These are phyloP conservation scores for Aureobasidium namibiae DNA, from an alignment of 2,329 filamentous ascomycete species.

Conservation along the genomic window DNA sequence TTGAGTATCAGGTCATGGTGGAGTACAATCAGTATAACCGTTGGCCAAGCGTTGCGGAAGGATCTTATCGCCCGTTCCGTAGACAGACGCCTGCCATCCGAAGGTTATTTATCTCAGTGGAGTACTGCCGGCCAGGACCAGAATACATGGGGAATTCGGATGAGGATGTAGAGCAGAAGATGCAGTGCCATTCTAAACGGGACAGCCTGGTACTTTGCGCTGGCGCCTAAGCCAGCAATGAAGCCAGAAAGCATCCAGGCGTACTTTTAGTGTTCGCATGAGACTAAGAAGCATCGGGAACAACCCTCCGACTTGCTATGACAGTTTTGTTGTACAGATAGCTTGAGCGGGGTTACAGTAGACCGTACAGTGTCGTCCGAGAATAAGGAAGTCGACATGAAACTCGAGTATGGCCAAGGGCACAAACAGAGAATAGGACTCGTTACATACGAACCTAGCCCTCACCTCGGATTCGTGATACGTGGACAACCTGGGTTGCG, in stretches of 20 bases:
- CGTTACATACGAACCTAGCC: neutral
- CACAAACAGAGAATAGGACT: neutral
- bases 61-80: neutral
- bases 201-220: too few relatives aligned
- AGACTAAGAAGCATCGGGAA: too few relatives aligned
- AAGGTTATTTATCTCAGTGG: neutral
- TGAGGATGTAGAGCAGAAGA: too few relatives aligned
- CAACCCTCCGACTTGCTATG: too few relatives aligned
- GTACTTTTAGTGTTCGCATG: too few relatives aligned
- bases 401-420: neutral
- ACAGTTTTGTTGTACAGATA: neutral
- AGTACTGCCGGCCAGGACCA: neutral
- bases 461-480: neutral
- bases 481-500: neutral
- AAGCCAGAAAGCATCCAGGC: neutral
- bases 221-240: neutral
- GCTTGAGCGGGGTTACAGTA: neutral
- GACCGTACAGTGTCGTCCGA: neutral
- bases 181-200: too few relatives aligned
- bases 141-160: too few relatives aligned
- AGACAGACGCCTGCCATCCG: neutral
- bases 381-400: neutral
- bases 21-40: conserved; percentile 2
- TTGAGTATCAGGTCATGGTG: neutral
- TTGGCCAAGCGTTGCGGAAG: neutral